These are phyloP conservation scores for Rubia peregrina DNA, from an alignment of 305 asterid genomes.

Conservation along the genomic window DNA sequence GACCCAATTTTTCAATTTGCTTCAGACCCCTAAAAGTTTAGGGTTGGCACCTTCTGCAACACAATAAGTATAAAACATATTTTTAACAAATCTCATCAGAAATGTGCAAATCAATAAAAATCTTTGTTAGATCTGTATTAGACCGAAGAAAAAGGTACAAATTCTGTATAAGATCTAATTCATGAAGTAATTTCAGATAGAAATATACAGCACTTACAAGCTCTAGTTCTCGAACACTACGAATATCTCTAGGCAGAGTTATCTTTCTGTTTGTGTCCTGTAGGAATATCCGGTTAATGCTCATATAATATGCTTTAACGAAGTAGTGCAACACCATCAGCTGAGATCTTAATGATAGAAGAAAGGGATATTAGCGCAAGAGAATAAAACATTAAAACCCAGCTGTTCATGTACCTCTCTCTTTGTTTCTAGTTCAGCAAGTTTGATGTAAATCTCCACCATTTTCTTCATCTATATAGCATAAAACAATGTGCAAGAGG, in stretches of 20 bases:
- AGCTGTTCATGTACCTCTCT: conserved; percentile 54
- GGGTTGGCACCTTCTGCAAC: background rate
- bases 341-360: background rate
- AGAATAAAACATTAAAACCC: conserved; percentile 11
- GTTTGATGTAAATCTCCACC: conserved; percentile 98
- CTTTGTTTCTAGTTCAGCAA: conserved; percentile 93
- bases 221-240: conserved; percentile 79
- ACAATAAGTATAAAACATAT: background rate
- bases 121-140: background rate
- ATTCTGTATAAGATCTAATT: conserved; percentile 7
- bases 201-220: conserved; percentile 53
- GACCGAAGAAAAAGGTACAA: background rate
- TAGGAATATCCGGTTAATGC: conserved; percentile 25
- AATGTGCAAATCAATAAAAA: background rate
- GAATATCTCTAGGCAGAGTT: conserved; percentile 81
- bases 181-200: conserved; percentile 5
- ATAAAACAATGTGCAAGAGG: background rate
- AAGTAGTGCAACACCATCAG: background rate
- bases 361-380: conserved; percentile 4
- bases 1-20: no score
- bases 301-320: conserved; percentile 6
- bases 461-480: conserved; percentile 78
- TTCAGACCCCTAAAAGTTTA: no score
- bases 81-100: background rate
- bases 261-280: conserved; percentile 90